Percentiles rank a stretch among this genome's conserved stretches.
Conservation (phyloP, 805 yeast genomes). For the Candida sithepensis region DNA sequence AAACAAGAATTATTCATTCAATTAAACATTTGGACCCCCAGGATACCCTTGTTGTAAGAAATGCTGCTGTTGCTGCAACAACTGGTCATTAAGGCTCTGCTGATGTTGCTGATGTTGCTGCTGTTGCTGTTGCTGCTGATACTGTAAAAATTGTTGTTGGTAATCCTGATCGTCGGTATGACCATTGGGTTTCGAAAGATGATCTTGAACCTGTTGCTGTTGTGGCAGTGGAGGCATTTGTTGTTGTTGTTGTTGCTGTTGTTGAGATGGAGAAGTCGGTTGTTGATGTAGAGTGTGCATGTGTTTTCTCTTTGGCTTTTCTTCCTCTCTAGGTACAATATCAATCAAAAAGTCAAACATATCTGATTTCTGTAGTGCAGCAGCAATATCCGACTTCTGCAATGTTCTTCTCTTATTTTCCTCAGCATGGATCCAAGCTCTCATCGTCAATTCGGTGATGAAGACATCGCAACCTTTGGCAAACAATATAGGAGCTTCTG, state of each 20-base stretch:
- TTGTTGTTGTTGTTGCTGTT: conserved; percentile 6
- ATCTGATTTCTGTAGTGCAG: conserved; percentile 89
- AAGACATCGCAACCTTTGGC: conserved; percentile 98
- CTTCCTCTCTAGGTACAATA: conserved; percentile 89
- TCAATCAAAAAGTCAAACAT: conserved; percentile 98
- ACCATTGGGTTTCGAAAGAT: not conserved
- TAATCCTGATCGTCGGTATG: conserved; percentile 14
- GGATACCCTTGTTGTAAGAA: conserved; percentile 11
- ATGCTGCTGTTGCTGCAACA: conserved; percentile 12
- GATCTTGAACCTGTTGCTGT: conserved; percentile 1
- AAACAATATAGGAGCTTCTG: conserved; percentile 96
- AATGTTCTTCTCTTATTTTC: conserved; percentile 92
- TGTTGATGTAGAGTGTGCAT: conserved; percentile 23
- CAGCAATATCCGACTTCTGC: conserved; percentile 92
- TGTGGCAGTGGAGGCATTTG: not conserved
- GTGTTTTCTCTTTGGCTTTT: conserved; percentile 42
- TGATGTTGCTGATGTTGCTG: conserved; percentile 21
- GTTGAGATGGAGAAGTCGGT: conserved; percentile 5
- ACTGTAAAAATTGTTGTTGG: conserved; percentile 18
- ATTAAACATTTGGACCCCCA: not conserved
- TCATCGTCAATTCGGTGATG: conserved; percentile 94
- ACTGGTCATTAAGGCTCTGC: conserved; percentile 8
- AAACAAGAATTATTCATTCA: too few relatives aligned
- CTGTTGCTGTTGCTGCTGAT: conserved; percentile 16
- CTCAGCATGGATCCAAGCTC: conserved; percentile 99